These are phyloP conservation scores for Exophiala alcalophila DNA, from an alignment of 2,329 filamentous ascomycete species.

Conservation along the genomic window DNA sequence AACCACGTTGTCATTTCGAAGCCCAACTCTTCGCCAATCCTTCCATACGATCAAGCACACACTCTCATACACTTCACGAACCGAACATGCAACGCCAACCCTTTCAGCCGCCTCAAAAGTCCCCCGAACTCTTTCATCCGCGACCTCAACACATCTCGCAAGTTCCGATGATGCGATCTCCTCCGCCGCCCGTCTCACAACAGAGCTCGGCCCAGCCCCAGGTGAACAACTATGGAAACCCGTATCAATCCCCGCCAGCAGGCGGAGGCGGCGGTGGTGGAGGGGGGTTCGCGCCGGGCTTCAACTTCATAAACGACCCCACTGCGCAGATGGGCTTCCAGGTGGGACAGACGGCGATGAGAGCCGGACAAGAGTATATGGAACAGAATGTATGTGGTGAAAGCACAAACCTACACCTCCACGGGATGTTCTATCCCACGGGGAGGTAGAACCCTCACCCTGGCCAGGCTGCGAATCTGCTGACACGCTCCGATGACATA, in stretches of 20 bases:
- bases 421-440: too few species aligned
- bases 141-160: conserved; percentile 98
- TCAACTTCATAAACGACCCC: conserved; percentile 89
- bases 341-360: conserved; percentile 86
- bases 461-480: too few species aligned
- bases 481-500: conserved; percentile 37
- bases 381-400: conserved; percentile 78
- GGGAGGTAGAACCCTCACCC: too few species aligned
- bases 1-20: too few species aligned
- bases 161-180: conserved; percentile 93
- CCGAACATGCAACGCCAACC: conserved; percentile 76
- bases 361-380: conserved; percentile 87
- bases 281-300: conserved; percentile 48
- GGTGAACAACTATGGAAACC: conserved; percentile 47
- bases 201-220: conserved; percentile 54
- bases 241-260: conserved; percentile 45
- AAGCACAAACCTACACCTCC: not conserved
- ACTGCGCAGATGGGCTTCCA: conserved; percentile 93
- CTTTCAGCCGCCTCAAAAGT: conserved; percentile 73
- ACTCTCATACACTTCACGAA: not conserved
- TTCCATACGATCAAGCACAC: too few species aligned
- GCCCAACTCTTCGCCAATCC: too few species aligned
- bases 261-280: conserved; percentile 16
- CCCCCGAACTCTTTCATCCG: conserved; percentile 91
- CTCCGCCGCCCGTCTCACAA: conserved; percentile 73